Conservation (phyloP, 2,329 filamentous ascomycete genomes). For the Penicillium sp. region DNA sequence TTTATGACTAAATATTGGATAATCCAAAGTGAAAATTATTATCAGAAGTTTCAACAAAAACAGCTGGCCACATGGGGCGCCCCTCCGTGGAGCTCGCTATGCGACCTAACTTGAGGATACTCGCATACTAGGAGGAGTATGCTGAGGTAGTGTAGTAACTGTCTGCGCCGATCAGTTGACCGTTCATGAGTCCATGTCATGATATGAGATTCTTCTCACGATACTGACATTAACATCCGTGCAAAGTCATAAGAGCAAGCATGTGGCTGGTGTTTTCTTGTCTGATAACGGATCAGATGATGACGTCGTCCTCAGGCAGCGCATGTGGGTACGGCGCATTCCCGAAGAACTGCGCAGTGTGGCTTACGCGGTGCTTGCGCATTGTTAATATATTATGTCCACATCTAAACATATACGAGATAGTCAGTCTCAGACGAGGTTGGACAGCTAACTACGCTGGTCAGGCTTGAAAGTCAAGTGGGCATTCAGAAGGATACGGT, state of each 20-base stretch:
- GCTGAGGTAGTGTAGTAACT: background rate
- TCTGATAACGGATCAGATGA: background rate
- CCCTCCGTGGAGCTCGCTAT: constrained; percentile 3
- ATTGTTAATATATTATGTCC: background rate
- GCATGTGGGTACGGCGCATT: background rate
- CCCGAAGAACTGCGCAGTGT: background rate
- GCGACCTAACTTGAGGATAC: background rate
- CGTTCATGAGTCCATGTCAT: background rate
- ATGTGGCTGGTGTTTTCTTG: background rate
- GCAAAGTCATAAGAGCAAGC: background rate
- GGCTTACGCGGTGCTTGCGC: background rate
- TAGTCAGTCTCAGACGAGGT: background rate
- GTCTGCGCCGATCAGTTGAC: constrained; percentile 1
- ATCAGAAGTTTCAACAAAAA: too few species aligned
- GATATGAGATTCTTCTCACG: background rate
- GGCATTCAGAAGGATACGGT: too few species aligned
- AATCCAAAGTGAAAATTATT: too few species aligned
- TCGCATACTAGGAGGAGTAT: too few species aligned
- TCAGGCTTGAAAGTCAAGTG: too few species aligned
- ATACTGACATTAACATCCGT: background rate
- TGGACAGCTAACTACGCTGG: too few species aligned
- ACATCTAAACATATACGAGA: background rate
- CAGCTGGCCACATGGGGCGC: constrained; percentile 6
- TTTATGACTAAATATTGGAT: background rate
- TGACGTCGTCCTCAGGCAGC: background rate